These are phyloP conservation scores for Sclerotinia subarctica DNA, from an alignment of 2,329 filamentous ascomycete genomes.

Conservation along the genomic window DNA sequence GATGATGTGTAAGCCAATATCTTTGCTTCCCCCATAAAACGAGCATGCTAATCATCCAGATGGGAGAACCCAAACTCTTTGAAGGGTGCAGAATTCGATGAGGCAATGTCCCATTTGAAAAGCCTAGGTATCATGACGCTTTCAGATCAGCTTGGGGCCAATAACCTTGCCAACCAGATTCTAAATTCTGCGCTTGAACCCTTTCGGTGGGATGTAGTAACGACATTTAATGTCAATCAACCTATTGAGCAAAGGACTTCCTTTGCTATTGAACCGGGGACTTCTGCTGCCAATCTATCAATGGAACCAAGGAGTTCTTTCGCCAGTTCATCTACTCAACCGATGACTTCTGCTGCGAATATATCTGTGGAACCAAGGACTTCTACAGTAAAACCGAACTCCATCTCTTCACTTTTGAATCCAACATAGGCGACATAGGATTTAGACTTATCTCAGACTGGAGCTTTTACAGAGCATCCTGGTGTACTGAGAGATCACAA, in stretches of 20 bases:
- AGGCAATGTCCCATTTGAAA: not conserved
- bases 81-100: not conserved
- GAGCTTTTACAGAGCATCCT: too few species aligned
- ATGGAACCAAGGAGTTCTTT: not conserved
- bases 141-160: not conserved
- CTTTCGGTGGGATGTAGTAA: conserved; percentile 5
- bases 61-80: not conserved
- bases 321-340: not conserved
- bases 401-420: conserved; percentile 6
- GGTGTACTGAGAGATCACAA: too few species aligned
- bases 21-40: not conserved
- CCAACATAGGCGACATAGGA: not conserved
- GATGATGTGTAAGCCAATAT: not conserved
- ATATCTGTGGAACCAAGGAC: too few species aligned
- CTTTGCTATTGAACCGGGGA: not conserved
- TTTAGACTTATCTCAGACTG: not conserved
- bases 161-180: not conserved
- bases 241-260: not conserved
- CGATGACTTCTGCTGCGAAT: not conserved
- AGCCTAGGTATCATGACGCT: not conserved
- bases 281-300: not conserved
- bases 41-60: not conserved
- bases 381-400: not conserved
- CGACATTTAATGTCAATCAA: not conserved
- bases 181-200: not conserved